Percentiles rank a stretch among this genome's conserved stretches.
These are phyloP conservation scores for Meyerozyma carpophila DNA, from an alignment of 1,139 yeast genomes.

Conservation along the genomic window DNA sequence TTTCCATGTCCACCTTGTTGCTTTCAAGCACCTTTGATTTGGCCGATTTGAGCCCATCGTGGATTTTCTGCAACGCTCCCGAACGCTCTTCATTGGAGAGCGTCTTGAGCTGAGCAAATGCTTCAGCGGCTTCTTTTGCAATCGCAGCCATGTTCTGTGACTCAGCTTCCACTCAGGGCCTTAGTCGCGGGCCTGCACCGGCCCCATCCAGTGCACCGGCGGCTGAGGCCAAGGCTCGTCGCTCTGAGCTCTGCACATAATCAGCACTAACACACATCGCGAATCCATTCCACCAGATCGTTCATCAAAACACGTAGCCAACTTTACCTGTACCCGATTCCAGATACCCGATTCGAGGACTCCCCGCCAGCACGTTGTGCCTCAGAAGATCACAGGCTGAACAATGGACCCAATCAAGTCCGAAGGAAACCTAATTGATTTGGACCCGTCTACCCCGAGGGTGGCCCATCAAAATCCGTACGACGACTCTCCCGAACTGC, in stretches of 20 bases:
- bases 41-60: slow-evolving; percentile 54
- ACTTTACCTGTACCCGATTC: background rate
- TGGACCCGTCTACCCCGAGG: slow-evolving; percentile 14
- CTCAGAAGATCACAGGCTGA: background rate
- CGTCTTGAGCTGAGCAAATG: slow-evolving; percentile 78
- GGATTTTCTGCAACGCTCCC: slow-evolving; percentile 63
- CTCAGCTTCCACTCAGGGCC: background rate
- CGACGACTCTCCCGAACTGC: slow-evolving; percentile 4
- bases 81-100: slow-evolving; percentile 70
- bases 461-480: slow-evolving; percentile 9
- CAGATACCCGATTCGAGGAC: background rate
- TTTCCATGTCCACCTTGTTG: slow-evolving; percentile 67
- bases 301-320: slow-evolving; percentile 1
- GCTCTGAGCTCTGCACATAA: background rate
- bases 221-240: too few relatives aligned
- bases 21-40: slow-evolving; percentile 65
- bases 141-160: slow-evolving; percentile 46
- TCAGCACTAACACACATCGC: background rate
- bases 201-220: slow-evolving; percentile 1
- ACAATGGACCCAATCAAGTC: slow-evolving; percentile 9
- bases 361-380: background rate
- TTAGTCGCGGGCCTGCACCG: slow-evolving; percentile 2
- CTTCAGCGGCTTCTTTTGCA: slow-evolving; percentile 71
- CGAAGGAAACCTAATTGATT: slow-evolving; percentile 26
- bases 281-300: background rate